These are phyloP conservation scores for Trypanosoma scelopori DNA, from an alignment of 208 protist genomes.

Conservation along the genomic window DNA sequence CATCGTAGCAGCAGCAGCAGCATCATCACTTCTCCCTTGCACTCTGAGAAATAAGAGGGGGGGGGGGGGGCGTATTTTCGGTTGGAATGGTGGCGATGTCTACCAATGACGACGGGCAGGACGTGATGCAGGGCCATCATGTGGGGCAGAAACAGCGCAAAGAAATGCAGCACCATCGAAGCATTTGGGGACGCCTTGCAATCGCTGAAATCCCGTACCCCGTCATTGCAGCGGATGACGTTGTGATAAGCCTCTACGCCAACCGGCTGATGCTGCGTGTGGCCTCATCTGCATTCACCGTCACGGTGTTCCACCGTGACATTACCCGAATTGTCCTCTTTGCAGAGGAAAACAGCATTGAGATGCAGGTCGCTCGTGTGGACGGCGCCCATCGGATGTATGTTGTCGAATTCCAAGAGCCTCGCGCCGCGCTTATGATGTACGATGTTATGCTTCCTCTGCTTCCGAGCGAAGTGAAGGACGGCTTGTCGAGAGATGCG, in stretches of 20 bases:
- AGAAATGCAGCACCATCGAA: conserved; percentile 25
- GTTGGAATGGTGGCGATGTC: neutral
- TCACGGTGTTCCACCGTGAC: conserved; percentile 37
- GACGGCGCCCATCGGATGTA: conserved; percentile 27
- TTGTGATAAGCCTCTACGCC: conserved; percentile 39
- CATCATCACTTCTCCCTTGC: too few relatives aligned
- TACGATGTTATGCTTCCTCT: conserved; percentile 26
- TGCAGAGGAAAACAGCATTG: conserved; percentile 20
- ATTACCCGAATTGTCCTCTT: conserved; percentile 23
- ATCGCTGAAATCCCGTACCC: conserved; percentile 47
- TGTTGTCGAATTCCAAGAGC: conserved; percentile 13
- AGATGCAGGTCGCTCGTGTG: conserved; percentile 30
- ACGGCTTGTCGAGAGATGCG: conserved; percentile 1
- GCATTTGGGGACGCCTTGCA: conserved; percentile 44
- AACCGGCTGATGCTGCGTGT: conserved; percentile 48
- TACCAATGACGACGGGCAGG: neutral
- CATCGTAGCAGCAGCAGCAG: too few relatives aligned
- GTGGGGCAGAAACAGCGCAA: too few relatives aligned
- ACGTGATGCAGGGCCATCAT: neutral
- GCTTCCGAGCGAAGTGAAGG: conserved; percentile 10
- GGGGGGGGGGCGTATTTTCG: too few relatives aligned
- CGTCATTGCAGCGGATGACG: conserved; percentile 39
- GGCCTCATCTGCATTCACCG: conserved; percentile 47
- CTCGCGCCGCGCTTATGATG: conserved; percentile 5
- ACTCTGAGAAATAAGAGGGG: too few relatives aligned